Percentiles rank a stretch among this genome's conserved stretches.
Conservation (phyloP, 306 rosid genomes). For the Sicyos baderoa region DNA sequence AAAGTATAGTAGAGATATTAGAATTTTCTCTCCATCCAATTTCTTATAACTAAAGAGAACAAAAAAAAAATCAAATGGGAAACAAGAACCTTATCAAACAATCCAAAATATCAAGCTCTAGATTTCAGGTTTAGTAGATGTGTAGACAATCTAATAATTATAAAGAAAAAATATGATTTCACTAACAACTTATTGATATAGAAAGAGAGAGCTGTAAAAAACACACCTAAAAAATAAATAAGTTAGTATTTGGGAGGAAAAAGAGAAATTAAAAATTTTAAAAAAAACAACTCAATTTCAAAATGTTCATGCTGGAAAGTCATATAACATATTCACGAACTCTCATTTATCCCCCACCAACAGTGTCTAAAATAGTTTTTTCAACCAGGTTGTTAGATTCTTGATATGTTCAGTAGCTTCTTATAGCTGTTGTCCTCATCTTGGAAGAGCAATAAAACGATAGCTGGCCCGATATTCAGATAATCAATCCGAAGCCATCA, state of each 20-base stretch:
- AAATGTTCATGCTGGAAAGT: background rate
- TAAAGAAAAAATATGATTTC: background rate
- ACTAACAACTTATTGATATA: background rate
- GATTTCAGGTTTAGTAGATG: background rate
- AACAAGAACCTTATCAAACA: too few species aligned
- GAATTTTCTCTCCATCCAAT: too few species aligned
- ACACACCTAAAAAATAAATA: background rate
- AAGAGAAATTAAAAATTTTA: background rate
- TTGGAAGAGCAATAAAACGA: background rate
- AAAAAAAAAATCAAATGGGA: too few species aligned
- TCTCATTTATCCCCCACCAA: background rate
- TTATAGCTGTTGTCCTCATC: background rate
- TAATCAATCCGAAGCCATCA: conserved; percentile 10
- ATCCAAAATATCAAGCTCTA: background rate
- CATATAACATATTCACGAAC: background rate
- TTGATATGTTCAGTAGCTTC: background rate
- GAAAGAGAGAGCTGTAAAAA: background rate
- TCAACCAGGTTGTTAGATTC: background rate
- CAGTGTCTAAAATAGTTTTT: background rate
- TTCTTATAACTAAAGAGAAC: too few species aligned
- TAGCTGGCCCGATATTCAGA: background rate
- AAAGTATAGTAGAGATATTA: too few species aligned
- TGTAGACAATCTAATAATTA: background rate
- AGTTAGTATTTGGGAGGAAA: background rate
- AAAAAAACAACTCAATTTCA: background rate